Evolutionary conservation across 768 basidiomycete species (phyloP), one percentile per base, ranked within the genome.

Genomic region (Boletus rubescentipes): DNA sequence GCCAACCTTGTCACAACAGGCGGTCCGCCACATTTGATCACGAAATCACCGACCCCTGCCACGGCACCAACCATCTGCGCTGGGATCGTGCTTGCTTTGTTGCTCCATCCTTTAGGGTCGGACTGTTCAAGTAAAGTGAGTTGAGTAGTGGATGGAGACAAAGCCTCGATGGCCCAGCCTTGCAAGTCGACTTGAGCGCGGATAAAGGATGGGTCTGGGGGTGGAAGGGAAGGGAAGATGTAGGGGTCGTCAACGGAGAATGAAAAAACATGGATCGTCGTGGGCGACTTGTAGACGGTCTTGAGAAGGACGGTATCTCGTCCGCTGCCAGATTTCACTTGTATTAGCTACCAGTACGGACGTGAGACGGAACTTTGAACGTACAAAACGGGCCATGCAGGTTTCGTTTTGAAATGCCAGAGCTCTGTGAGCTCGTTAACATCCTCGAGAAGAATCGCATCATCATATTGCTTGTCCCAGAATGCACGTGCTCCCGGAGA

Each of bases 171-270:
- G 1, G 96, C 91, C 91, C 95, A 98, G 43, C 96, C 97, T 73
- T 93, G 94, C n/a, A 99, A 77, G 67, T 97, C 94, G n/a, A 96
- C 87, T 69, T 98, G 95, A 0, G 91, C 92, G 8, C 95, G 88
- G 57, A 97, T 96, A 46, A 89, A 80, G 60, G 82, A 88, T 0
- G 89, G 85, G 45, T 90, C 91, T 1, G 72, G 75, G 11, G 76
- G 76, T 42, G 80, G 91, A 58, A 83, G 80, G 56, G 77, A 80
- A 0, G 92, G 87, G 71, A 98, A 97, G 14, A 97, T 78, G 51
- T 89, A 84, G 47, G 82, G 82, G 60, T 98, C 93, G 59, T 98
- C 93, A 0, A 86, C 90, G 4, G 95, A 97, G 72, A 97, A 97
- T 2, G 89, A 86, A 69, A 98, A 98, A 18, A 98, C 85, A 60